Conservation (phyloP, 2,329 filamentous ascomycete species). For the Ceratocystis colombiana region DNA sequence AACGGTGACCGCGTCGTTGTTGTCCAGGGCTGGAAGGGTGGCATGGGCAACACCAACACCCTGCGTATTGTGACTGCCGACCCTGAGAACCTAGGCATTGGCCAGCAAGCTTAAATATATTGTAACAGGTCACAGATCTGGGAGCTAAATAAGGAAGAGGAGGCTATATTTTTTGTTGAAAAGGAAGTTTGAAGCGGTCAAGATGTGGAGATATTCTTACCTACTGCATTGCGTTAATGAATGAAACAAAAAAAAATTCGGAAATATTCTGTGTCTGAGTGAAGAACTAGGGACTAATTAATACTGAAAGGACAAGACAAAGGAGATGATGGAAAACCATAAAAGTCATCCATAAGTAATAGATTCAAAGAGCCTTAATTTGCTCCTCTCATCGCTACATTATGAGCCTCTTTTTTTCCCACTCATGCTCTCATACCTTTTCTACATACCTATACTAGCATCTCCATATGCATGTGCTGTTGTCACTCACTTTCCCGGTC, state of each 20-base stretch:
- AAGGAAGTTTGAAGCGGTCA: constrained; percentile 7
- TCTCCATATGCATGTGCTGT: background rate
- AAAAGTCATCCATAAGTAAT: no score
- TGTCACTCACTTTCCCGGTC: background rate
- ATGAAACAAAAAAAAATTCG: constrained; percentile 17
- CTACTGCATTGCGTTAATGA: constrained; percentile 15
- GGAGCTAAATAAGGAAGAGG: background rate
- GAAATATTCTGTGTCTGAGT: background rate
- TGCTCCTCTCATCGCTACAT: no score
- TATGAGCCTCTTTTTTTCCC: no score
- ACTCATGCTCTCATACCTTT: no score
- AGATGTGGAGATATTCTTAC: constrained; percentile 8
- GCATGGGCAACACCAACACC: constrained; percentile 87
- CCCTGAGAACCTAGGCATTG: constrained; percentile 48
- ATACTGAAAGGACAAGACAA: no score
- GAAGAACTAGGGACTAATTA: no score
- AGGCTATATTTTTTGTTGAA: background rate
- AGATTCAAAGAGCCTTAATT: no score
- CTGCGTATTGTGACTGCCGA: constrained; percentile 54
- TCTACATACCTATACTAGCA: no score
- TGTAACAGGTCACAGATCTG: no score
- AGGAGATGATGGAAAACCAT: no score
- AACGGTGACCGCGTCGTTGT: constrained; percentile 68
- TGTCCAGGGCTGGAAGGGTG: constrained; percentile 84
- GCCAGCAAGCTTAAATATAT: constrained; percentile 31